These are phyloP conservation scores for Aegilops tauschii DNA, from an alignment of 176 grass and related monocot genomes.

Conservation along the genomic window DNA sequence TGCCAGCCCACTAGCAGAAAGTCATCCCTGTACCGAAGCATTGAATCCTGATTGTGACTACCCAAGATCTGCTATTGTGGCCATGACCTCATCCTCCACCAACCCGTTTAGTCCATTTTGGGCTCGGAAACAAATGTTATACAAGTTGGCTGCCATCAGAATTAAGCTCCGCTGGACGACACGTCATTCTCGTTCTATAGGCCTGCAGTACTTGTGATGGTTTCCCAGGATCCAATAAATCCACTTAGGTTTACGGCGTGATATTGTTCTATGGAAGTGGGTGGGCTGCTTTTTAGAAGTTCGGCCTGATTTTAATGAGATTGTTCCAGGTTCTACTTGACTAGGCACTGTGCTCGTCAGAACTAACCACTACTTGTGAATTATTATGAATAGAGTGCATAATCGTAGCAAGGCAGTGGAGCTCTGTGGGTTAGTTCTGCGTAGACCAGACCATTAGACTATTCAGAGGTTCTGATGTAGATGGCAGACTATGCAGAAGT, in stretches of 20 bases:
- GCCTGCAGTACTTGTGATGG: too few species aligned
- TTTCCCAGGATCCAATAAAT: too few species aligned
- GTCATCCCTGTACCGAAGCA: not conserved
- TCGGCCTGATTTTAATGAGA: not conserved
- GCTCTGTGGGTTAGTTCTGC: not conserved
- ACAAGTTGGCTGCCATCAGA: not conserved
- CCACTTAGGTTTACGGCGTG: not conserved
- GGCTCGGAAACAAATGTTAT: not conserved
- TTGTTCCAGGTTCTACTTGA: too few species aligned
- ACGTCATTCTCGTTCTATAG: too few species aligned
- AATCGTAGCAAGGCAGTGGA: not conserved
- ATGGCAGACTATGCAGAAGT: not conserved
- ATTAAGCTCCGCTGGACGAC: not conserved
- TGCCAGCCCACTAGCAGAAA: not conserved
- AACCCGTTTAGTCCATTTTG: not conserved
- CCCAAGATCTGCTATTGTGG: not conserved
- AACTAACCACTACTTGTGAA: not conserved
- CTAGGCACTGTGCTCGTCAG: not conserved
- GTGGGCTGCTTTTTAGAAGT: not conserved
- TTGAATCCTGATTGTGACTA: not conserved
- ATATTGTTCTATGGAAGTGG: not conserved
- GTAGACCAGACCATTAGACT: constrained; percentile 3
- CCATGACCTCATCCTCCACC: not conserved
- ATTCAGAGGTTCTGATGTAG: not conserved
- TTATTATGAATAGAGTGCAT: constrained; percentile 16